Base-by-base conservation (phyloP, 768 basidiomycete species). In the Butyriboletus loyo region DNA sequence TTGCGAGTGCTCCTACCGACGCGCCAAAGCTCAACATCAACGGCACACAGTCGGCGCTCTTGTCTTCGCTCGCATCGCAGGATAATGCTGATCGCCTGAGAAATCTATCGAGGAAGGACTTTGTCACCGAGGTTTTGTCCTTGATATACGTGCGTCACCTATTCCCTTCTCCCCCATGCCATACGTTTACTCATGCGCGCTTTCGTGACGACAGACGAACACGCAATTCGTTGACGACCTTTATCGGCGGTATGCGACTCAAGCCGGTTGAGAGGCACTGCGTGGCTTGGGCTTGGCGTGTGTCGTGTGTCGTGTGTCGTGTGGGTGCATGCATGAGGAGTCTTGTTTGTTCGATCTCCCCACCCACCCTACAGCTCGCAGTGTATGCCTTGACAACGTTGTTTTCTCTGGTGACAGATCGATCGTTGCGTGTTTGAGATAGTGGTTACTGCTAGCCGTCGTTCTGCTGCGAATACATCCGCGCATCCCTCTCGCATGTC, bases 191-290 rank as follows among this genome's bases (percentile, higher is more conserved):
- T 35, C 50, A 40, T n/a, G 30, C 39, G 24, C 32, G 24, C 19
- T 21, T 31, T 25, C 10, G 21, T 15, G 30, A 42, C 24, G 35
- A 25, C 59, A 88, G 86, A 86, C 78, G 49, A 82, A 88, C 71
- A 75, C 80, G 57, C 68, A 73, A 15, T 89, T 88, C 59, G 84
- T 84, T 53, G 84, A 89, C 57, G 68, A 72, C 35, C 74, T 86
- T 41, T 85, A 76, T 72, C 74, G 72, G 52, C 78, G 81, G 39
- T 87, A 85, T 65, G 53, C 65, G 49, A 52, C 66, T 17, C 55
- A 45, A 41, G 40, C 37, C 14, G 46, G 36, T 27, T 66, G 52
- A 66, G 9, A n/a, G 19, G 5, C 2, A 4, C 22, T n/a, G 31
- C 15, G 22, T 38, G 11, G 19, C 19, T 22, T 13, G 37, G 15